phyloP scores from a whole-genome alignment of 352 stramenopile species.

The Pythium periplocum region DNA sequence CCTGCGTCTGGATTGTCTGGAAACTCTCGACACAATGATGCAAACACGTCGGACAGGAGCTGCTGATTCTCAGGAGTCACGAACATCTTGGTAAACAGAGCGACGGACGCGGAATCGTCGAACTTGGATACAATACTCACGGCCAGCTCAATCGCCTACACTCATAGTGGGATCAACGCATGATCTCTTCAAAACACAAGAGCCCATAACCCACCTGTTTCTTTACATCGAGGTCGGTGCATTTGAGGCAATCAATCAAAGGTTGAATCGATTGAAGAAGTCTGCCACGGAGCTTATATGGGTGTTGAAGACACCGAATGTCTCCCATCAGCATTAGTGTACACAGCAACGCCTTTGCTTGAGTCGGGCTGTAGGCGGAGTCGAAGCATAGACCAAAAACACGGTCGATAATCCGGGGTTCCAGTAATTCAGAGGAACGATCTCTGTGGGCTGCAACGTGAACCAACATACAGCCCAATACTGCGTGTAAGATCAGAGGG shows the following conservation, averaged over 20 bases:
- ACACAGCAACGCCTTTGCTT: constrained; percentile 4
- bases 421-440: background rate
- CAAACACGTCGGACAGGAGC: constrained; percentile 6
- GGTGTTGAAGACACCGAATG: background rate
- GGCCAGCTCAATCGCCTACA: constrained; percentile 6
- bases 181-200: too few species aligned
- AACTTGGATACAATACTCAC: constrained; percentile 5
- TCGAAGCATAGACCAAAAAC: constrained; percentile 3
- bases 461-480: constrained; percentile 8
- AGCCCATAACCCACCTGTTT: constrained; percentile 2
- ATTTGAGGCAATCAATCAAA: constrained; percentile 8
- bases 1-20: background rate
- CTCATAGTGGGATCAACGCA: too few species aligned
- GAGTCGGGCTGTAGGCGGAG: background rate
- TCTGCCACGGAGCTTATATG: constrained; percentile 5
- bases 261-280: constrained; percentile 3
- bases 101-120: background rate
- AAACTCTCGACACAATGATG: constrained; percentile 6
- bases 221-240: constrained; percentile 6
- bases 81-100: constrained; percentile 5
- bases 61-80: constrained; percentile 1
- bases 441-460: constrained; percentile 2
- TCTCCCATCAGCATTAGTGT: background rate
- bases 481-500: constrained; percentile 3
- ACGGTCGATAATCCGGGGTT: background rate